Evolutionary conservation across 2,329 filamentous ascomycete genomes (phyloP), one percentile per base, ranked within the genome.

Genomic region (Blastomyces emzantsi): DNA sequence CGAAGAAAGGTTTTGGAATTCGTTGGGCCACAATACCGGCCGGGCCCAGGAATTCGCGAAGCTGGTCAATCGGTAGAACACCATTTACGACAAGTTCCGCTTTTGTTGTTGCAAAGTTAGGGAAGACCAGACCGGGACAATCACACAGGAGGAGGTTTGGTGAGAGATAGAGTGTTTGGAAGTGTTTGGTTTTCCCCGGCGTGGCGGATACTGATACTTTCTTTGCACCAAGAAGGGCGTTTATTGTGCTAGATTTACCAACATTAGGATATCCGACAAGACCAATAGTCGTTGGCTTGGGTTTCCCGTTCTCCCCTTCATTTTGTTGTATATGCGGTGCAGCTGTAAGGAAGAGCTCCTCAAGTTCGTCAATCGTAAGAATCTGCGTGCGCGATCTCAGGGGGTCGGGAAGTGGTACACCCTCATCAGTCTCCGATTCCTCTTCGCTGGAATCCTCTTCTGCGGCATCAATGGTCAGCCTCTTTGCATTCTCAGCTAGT

Each of bases 241-340:
- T 99, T 82, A 99, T 99, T 19, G 94, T 99, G 59, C 92, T 97
- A 1, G 95, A 99, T 79, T 99, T 99, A 78, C 94, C 94, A 67
- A 99, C 94, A 79, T 99, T 99, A 72, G 94, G 94, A 77, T 99
- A 99, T 64, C 94, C 94, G 47, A 99, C 94, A 25, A 99, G 82
- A 70, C 94, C 94, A 69, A 99, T 94, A 67, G 91, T 87, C 4
- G 92, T 88, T 76, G 95, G 97, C 7, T 33, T 47, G 15, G 54
- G 19, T 43, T 64, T 62, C 6, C 59, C 36, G 15, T 28, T 43
- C 17, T 54, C 63, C 36, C 62, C 81, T 78, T 64, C 79, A 80
- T 49, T 67, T 47, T 17, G 78, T 74, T 54, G 74, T 70, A 33
- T 82, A 8, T 78, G 78, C 2, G 86, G 87, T 2, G 87, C 85